These are phyloP conservation scores for Kalanchoe fedtschenkoi DNA, from an alignment of 164 flowering plant genomes.

Conservation along the genomic window DNA sequence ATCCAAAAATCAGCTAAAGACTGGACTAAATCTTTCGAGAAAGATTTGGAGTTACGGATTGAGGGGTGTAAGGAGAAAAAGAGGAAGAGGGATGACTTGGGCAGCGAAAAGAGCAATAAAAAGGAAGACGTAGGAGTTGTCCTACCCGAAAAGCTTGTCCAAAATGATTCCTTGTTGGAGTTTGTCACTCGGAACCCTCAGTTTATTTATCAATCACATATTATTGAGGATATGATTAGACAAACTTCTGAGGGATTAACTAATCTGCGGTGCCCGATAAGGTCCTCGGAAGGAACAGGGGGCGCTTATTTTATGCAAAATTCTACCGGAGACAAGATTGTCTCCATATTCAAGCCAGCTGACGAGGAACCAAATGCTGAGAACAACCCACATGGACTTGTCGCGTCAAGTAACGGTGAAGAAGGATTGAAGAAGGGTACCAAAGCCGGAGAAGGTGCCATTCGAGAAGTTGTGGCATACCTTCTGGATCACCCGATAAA, in stretches of 20 bases:
- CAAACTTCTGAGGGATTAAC: constrained; percentile 29
- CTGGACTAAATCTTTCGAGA: neutral
- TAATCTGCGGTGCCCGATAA: constrained; percentile 25
- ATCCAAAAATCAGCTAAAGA: neutral
- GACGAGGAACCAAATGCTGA: constrained; percentile 59
- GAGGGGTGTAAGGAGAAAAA: neutral
- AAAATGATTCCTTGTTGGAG: constrained; percentile 16
- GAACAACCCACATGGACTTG: constrained; percentile 47
- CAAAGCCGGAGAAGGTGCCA: constrained; percentile 45
- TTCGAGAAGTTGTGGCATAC: constrained; percentile 53
- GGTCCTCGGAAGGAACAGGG: constrained; percentile 50
- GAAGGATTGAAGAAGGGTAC: constrained; percentile 59
- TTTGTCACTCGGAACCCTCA: constrained; percentile 36
- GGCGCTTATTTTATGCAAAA: constrained; percentile 48
- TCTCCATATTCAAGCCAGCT: constrained; percentile 53
- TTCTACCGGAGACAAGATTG: constrained; percentile 22
- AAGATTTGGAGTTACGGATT: neutral
- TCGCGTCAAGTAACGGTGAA: constrained; percentile 35
- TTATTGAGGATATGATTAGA: constrained; percentile 26
- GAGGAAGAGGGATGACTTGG: neutral
- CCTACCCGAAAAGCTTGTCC: neutral
- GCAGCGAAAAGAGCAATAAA: neutral
- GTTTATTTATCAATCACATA: constrained; percentile 20
- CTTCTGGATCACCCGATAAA: constrained; percentile 43
- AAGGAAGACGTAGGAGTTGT: neutral